Conservation (phyloP, 176 grass and related monocot species). For the Themeda triandra region DNA sequence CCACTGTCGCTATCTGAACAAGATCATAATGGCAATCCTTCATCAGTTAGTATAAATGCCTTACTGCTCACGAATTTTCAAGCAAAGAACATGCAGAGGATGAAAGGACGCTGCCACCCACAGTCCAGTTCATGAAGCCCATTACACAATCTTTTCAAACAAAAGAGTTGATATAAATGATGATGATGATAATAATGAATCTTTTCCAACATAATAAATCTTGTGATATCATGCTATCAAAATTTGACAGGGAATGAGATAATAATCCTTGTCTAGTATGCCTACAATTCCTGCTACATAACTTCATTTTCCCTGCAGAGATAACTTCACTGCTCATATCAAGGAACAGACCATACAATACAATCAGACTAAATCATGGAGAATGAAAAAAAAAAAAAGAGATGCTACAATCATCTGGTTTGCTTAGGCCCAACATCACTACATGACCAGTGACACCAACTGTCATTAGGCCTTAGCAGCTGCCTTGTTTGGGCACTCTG, state of each 20-base stretch:
- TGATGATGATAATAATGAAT: neutral
- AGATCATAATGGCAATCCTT: too few relatives aligned
- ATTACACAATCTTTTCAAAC: neutral
- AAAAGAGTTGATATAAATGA: neutral
- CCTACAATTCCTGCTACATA: neutral
- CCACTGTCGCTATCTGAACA: too few relatives aligned
- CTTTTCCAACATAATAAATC: neutral
- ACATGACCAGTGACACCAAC: conserved; percentile 50
- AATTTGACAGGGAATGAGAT: conserved; percentile 27
- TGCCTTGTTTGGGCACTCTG: conserved; percentile 72
- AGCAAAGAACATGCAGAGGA: too few relatives aligned
- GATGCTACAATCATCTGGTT: too few relatives aligned
- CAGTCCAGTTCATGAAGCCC: too few relatives aligned
- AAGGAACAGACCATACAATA: neutral
- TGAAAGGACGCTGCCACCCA: too few relatives aligned
- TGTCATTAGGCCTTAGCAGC: conserved; percentile 11
- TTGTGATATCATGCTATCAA: neutral
- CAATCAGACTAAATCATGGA: neutral
- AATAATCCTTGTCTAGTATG: neutral
- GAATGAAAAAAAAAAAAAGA: neutral
- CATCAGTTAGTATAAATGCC: too few relatives aligned
- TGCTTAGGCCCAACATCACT: conserved; percentile 55
- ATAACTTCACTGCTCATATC: neutral
- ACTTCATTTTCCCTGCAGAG: neutral
- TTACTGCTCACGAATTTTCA: too few relatives aligned